phyloP scores from a whole-genome alignment of 495 filamentous ascomycete genomes.

The Penicillium verhagenii region DNA sequence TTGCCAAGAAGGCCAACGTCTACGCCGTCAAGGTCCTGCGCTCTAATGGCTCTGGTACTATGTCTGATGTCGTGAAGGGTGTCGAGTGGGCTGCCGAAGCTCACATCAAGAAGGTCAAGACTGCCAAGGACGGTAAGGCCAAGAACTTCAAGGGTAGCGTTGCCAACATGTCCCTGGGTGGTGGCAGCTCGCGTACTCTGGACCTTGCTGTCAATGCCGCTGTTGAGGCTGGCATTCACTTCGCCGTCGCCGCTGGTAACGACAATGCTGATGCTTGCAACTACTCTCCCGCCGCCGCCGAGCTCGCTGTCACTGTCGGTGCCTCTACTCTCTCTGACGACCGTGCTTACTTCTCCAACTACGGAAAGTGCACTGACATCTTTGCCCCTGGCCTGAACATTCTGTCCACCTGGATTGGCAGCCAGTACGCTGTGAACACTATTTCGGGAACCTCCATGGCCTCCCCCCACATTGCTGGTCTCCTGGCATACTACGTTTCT shows the following conservation, averaged over 20 bases:
- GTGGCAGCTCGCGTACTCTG: conserved; percentile 87
- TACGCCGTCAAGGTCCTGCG: conserved; percentile 97
- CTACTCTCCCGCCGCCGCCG: conserved; percentile 96
- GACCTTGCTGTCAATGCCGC: conserved; percentile 94
- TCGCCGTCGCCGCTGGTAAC: conserved; percentile 97
- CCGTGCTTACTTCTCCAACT: conserved; percentile 99
- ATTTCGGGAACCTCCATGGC: conserved; percentile 99
- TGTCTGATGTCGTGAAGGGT: conserved; percentile 98
- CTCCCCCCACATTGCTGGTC: conserved; percentile 93
- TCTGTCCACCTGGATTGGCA: conserved; percentile 95
- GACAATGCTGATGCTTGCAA: conserved; percentile 98
- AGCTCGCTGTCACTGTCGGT: conserved; percentile 93
- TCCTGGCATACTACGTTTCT: conserved; percentile 96
- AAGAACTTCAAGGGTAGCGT: conserved; percentile 99
- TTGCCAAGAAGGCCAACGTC: conserved; percentile 97
- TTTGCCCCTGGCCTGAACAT: conserved; percentile 98
- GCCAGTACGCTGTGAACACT: conserved; percentile 90
- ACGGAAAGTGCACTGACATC: conserved; percentile 98
- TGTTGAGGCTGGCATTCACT: conserved; percentile 87
- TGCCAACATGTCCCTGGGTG: conserved; percentile 98
- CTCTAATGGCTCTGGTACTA: conserved; percentile 95
- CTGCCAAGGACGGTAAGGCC: conserved; percentile 73
- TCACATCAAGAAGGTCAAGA: conserved; percentile 71
- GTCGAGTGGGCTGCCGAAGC: conserved; percentile 89
- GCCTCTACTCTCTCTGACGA: conserved; percentile 90